Evolutionary conservation across 75 land plant species (phyloP), one percentile per base, ranked within the genome.

Genomic region (Pseudotsuga menziesii): DNA sequence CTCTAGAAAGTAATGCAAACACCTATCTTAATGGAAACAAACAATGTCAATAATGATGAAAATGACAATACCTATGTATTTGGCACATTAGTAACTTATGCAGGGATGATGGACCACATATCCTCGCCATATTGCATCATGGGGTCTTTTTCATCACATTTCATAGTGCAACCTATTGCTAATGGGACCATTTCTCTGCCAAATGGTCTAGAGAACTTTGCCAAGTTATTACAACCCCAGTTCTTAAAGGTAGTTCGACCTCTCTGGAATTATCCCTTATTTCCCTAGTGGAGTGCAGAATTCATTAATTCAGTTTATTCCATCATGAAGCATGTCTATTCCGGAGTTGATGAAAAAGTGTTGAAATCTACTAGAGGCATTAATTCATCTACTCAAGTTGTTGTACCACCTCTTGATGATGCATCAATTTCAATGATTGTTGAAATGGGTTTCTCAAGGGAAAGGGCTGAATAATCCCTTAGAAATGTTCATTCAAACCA

Each of bases 391-490:
- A 77, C 82, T 59, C 92, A 92, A 25, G 29, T 82, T 0, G 35
- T 83, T 61, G 95, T 89, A 11, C 95, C 98, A 20, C 97, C 98
- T 72, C 94, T 90, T 26, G 92, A 94, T 84, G 99, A 97, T 72
- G 76, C 90, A 56, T 66, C 94, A 20, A 94, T 97, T 78, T 85
- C 95, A 60, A 83, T 83, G 80, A 94, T 97, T 77, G 91, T 91
- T 8, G 99, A 97, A 85, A 97, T 97, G 99, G 99, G 99, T 2
- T 97, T 97, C 82, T 88, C 99, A 61, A 86, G 99, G 41, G 74
- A 92, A 26, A 83, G 99, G 78, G 99, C 99, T 4, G 98, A 94
- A 78, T 95, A 94, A 84, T 97, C 99, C 41, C 73, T 97, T 54
- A 78, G 99, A 76, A 91, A 91, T 67, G 94, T 92, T 59, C 92